Evolutionary conservation across 2,329 filamentous ascomycete species (phyloP), one percentile per base, ranked within the genome.

Genomic region (Sporothrix dimorphospora): DNA sequence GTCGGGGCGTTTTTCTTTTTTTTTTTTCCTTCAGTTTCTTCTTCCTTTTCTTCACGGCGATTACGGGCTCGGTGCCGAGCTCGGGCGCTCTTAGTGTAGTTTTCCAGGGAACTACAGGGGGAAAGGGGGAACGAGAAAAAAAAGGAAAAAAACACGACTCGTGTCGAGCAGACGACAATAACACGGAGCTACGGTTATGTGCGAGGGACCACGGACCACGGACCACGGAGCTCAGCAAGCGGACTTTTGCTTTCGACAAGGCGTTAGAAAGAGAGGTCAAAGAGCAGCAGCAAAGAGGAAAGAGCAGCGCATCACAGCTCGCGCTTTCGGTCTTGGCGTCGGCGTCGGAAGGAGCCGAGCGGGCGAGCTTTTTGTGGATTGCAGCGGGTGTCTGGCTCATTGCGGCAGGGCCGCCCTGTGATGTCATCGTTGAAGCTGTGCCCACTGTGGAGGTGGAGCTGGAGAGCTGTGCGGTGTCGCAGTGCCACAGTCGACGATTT

Each of bases 261-360:
- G 49, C n/a, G n/a, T n/a, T n/a, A 19, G 47, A 49, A 49, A n/a
- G 45, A 16, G 45, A 5, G 4, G 8, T n/a, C 0, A n/a, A 49
- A 8, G 19, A 21, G 19, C 4, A 21, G 4, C 14, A 47, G 16
- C 3, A 19, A 14, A 19, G 19, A 6, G 4, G 6, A 16, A 6
- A 1, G 6, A 19, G 16, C 42, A 47, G 11, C 59, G 12, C 38
- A 27, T 45, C 59, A 24, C 59, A n/a, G 42, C 9, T 66, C 63
- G 63, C 63, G 42, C 38, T 11, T 66, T 66, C 42, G 63, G 63
- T 49, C 63, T 66, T 66, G 45, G 63, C 59, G 40, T 66, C 63
- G 63, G 63, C 4, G 42, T 7, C 63, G 63, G 63, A 21, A 66
- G 42, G 63, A 34, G 21, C 63, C 63, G 42, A 49, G 16, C 59